Conservation (phyloP, 2,329 filamentous ascomycete genomes). For the Neonectria coccinea region DNA sequence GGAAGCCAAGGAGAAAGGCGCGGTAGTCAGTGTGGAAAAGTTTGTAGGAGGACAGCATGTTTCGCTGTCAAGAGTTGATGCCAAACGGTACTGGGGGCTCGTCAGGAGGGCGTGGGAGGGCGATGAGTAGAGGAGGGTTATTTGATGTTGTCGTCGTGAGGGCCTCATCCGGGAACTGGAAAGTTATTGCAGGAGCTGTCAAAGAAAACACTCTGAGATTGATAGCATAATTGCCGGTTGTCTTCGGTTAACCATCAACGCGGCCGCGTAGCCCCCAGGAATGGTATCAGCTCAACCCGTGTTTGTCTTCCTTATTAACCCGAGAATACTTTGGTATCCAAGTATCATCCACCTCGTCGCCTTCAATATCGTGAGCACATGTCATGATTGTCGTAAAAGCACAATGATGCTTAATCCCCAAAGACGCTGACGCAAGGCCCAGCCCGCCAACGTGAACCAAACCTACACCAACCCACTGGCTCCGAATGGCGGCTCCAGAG, state of each 20-base stretch:
- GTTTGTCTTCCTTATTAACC: conserved; percentile 11
- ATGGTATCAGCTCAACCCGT: not conserved
- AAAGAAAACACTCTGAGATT: not conserved
- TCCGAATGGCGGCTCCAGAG: conserved; percentile 10
- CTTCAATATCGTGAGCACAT: conserved; percentile 26
- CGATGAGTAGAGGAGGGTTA: not conserved
- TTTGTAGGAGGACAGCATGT: conserved; percentile 65
- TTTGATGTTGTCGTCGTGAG: not conserved
- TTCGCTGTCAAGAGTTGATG: conserved; percentile 59
- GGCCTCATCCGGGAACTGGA: not conserved
- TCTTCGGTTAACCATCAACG: not conserved
- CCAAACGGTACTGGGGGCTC: conserved; percentile 62
- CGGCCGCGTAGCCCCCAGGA: not conserved
- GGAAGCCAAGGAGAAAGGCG: conserved; percentile 55
- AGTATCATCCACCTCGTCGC: conserved; percentile 5
- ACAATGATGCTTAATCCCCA: conserved; percentile 9
- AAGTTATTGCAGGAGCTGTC: not conserved
- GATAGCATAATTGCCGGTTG: conserved; percentile 8
- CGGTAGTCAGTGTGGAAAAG: conserved; percentile 56
- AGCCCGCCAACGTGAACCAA: conserved; percentile 13
- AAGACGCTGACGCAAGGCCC: conserved; percentile 12
- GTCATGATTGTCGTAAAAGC: conserved; percentile 25
- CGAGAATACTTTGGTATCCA: not conserved
- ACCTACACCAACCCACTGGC: conserved; percentile 12
- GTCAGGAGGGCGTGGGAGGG: conserved; percentile 61